These are phyloP conservation scores for Trichomonascaceae sp. DNA, from an alignment of 1,139 yeast species.

Conservation along the genomic window DNA sequence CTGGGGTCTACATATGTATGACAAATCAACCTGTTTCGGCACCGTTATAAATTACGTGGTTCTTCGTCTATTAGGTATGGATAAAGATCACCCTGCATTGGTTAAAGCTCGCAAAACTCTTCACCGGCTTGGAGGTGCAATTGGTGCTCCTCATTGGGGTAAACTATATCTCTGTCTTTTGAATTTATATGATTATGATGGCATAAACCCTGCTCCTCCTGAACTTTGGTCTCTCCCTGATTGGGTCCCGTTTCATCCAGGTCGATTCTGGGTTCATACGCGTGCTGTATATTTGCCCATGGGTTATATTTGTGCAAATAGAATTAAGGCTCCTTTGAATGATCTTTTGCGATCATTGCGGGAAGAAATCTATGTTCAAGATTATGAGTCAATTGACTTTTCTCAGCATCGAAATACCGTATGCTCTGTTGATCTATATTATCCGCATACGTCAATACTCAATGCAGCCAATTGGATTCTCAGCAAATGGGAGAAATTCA, in stretches of 20 bases:
- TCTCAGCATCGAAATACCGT: slow-evolving; percentile 69
- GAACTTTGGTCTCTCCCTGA: slow-evolving; percentile 91
- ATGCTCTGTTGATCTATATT: slow-evolving; percentile 87
- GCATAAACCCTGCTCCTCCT: slow-evolving; percentile 97
- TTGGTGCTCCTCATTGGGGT: slow-evolving; percentile 95
- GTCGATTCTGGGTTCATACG: slow-evolving; percentile 99
- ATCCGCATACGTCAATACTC: slow-evolving; percentile 74
- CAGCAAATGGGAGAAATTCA: slow-evolving; percentile 57
- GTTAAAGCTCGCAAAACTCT: slow-evolving; percentile 71
- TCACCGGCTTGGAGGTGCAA: slow-evolving; percentile 76
- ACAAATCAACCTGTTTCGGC: slow-evolving; percentile 92
- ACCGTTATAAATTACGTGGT: slow-evolving; percentile 81
- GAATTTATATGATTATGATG: slow-evolving; percentile 87
- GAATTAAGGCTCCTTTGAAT: slow-evolving; percentile 52
- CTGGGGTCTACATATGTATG: slow-evolving; percentile 93
- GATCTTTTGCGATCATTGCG: slow-evolving; percentile 62
- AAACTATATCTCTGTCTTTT: slow-evolving; percentile 81
- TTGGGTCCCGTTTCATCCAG: slow-evolving; percentile 79
- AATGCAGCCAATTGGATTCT: slow-evolving; percentile 58
- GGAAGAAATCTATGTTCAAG: slow-evolving; percentile 64
- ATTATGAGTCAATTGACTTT: slow-evolving; percentile 66
- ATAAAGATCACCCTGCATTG: slow-evolving; percentile 69
- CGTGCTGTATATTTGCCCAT: slow-evolving; percentile 86
- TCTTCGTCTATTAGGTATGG: slow-evolving; percentile 70
- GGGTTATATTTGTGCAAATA: slow-evolving; percentile 67